Evolutionary conservation across 2,329 filamentous ascomycete species (phyloP), one percentile per base, ranked within the genome.

Genomic region (Tolypocladium cylindrosporum): DNA sequence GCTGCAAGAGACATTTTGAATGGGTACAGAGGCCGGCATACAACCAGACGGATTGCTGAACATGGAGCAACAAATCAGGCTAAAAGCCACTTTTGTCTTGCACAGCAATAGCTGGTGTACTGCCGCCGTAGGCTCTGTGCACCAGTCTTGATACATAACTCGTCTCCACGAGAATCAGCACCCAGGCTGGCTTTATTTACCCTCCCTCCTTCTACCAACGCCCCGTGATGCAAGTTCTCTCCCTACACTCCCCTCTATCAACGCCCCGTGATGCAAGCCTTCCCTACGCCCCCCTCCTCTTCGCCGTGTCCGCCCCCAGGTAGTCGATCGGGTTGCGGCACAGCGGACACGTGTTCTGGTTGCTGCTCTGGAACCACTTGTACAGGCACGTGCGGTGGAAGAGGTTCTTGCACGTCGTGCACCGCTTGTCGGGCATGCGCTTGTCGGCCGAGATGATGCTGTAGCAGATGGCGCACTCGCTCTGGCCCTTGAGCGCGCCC

Each of bases 401-500:
- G 56, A 89, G 77, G 73, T 99, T 93, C 78, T 91, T 93, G 80
- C 94, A 99, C 1, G 93, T 97, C 53, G 82, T 79, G 72, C 94
- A 99, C 57, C 84, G 81, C 79, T 97, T 97, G 71, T 94, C 93
- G 0, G 94, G 94, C 71, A 96, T 84, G 72, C 89, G 88, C 77
- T 90, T 90, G 71, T 97, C 92, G 9, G 84, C 85, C 21, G 90
- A 90, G 62, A 99, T 90, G 68, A 99, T 91, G 60, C 87, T 91
- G 76, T 97, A 97, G 77, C 93, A 97, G 69, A 97, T 97, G 11
- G 94, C 91, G 69, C 94, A 99, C 72, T 99, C 94, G 24, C 83
- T 89, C 73, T 97, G 92, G 41, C 92, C 94, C 75, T 96, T 94
- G 63, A 99, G 80, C 4, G 90, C 90, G 1, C 91, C 90, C 16